phyloP scores from a whole-genome alignment of 805 yeast genomes.

The Candida multigemmis region DNA sequence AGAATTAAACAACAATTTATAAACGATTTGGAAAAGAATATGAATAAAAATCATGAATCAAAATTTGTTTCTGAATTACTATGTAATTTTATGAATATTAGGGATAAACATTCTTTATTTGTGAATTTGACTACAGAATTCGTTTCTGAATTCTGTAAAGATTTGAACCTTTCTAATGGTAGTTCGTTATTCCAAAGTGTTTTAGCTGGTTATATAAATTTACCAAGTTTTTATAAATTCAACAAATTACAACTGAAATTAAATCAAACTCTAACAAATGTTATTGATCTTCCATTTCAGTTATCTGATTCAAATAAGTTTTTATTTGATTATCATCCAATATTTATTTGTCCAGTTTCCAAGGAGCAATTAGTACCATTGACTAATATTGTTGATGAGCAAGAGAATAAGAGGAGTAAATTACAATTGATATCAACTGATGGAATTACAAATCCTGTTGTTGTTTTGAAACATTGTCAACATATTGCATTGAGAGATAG shows the following conservation, averaged over 20 bases:
- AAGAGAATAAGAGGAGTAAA: conserved; percentile 9
- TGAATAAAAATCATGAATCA: conserved; percentile 11
- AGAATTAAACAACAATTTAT: conserved; percentile 1
- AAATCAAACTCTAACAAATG: no score
- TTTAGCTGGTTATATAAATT: conserved; percentile 29
- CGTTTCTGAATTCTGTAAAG: conserved; percentile 28
- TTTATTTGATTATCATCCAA: conserved; percentile 32
- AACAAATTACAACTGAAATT: conserved; percentile 25
- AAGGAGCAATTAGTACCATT: conserved; percentile 33
- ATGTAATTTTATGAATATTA: conserved; percentile 18
- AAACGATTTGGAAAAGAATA: conserved; percentile 7
- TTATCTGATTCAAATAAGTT: conserved; percentile 30
- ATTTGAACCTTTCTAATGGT: conserved; percentile 27
- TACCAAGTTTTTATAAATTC: conserved; percentile 34
- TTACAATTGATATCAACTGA: conserved; percentile 3
- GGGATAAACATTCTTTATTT: conserved; percentile 19
- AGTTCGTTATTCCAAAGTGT: conserved; percentile 32
- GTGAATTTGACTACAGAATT: conserved; percentile 28
- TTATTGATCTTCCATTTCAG: conserved; percentile 33
- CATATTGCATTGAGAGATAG: conserved; percentile 35
- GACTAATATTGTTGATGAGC: conserved; percentile 9
- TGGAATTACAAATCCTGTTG: conserved; percentile 24
- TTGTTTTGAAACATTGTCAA: conserved; percentile 30
- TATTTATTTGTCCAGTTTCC: conserved; percentile 37
- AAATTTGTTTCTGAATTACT: conserved; percentile 23